Conservation (phyloP, 371 early-diverging fungal species). For the Rhizomucor pusillus region DNA sequence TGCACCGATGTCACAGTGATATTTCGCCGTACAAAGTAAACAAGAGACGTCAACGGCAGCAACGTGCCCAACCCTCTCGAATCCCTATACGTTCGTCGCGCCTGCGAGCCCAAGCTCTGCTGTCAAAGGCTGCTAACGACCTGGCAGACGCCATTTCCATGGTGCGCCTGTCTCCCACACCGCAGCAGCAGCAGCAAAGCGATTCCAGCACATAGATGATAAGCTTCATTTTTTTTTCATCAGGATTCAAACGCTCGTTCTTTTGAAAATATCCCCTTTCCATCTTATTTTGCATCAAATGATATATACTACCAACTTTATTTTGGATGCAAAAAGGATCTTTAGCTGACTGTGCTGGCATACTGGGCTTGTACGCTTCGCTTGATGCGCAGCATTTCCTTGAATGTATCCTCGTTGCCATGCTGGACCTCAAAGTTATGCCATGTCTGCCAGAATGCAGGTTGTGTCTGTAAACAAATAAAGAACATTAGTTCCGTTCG, state of each 20-base stretch:
- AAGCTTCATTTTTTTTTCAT: no score
- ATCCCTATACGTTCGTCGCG: constrained; percentile 8
- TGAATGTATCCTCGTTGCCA: constrained; percentile 97
- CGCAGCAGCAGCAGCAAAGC: background rate
- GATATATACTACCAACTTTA: no score
- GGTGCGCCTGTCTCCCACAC: constrained; percentile 3
- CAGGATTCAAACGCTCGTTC: no score
- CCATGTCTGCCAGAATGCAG: constrained; percentile 90
- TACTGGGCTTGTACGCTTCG: constrained; percentile 61
- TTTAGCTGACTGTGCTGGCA: constrained; percentile 12
- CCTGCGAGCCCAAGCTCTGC: constrained; percentile 3
- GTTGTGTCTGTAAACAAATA: constrained; percentile 41
- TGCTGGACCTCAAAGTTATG: constrained; percentile 95
- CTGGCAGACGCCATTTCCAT: constrained; percentile 11
- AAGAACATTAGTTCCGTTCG: background rate
- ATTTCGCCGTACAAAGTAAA: background rate
- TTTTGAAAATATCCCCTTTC: no score
- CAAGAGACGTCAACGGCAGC: background rate
- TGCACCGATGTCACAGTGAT: background rate
- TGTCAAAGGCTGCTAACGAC: constrained; percentile 5
- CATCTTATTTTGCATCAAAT: no score
- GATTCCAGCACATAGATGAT: no score
- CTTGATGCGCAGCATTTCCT: constrained; percentile 96
- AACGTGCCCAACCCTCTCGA: constrained; percentile 1
- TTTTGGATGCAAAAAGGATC: no score